Evolutionary conservation across 78 protist species (phyloP).

Genomic region (Goniomonas avonlea): DNA sequence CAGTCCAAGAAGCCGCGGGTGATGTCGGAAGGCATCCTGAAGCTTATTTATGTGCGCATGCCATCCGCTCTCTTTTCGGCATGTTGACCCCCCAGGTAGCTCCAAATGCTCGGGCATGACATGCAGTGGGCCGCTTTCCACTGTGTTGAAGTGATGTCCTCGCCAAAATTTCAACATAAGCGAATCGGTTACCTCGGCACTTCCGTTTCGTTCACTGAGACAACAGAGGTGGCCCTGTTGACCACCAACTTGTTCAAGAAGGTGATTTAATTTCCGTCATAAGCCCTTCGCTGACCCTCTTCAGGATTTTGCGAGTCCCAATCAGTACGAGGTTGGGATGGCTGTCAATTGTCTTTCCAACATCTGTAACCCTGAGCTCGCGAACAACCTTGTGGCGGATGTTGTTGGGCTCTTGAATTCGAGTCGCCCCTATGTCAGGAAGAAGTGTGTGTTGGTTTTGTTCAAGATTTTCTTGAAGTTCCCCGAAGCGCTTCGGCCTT

Average conservation of each 20-base stretch:
- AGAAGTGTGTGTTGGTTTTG: slow-evolving; percentile 64
- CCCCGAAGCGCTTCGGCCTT: slow-evolving; percentile 91
- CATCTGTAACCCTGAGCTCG: slow-evolving; percentile 83
- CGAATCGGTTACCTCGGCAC: slow-evolving; percentile 87
- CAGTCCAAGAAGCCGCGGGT: slow-evolving; percentile 25
- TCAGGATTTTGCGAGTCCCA: slow-evolving; percentile 59
- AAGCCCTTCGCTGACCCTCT: neutral
- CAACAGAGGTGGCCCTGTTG: slow-evolving; percentile 81
- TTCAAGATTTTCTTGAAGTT: slow-evolving; percentile 77
- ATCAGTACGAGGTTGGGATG: slow-evolving; percentile 73
- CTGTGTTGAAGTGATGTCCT: slow-evolving; percentile 84
- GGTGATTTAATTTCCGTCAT: no score
- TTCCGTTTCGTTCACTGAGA: slow-evolving; percentile 65
- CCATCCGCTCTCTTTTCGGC: neutral
- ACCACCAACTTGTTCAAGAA: slow-evolving; percentile 82
- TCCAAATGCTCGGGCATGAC: slow-evolving; percentile 91
- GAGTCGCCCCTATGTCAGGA: slow-evolving; percentile 73
- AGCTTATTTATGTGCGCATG: slow-evolving; percentile 75
- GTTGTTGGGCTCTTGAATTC: slow-evolving; percentile 51
- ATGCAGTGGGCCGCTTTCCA: slow-evolving; percentile 82
- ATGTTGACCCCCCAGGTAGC: no score
- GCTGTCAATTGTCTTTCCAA: slow-evolving; percentile 80
- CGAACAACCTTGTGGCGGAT: slow-evolving; percentile 81
- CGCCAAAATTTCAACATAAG: slow-evolving; percentile 67
- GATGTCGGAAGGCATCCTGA: slow-evolving; percentile 78